Evolutionary conservation across 495 filamentous ascomycete species (phyloP), one percentile per base, ranked within the genome.

Genomic region (Penicillium psychrofluorescens): DNA sequence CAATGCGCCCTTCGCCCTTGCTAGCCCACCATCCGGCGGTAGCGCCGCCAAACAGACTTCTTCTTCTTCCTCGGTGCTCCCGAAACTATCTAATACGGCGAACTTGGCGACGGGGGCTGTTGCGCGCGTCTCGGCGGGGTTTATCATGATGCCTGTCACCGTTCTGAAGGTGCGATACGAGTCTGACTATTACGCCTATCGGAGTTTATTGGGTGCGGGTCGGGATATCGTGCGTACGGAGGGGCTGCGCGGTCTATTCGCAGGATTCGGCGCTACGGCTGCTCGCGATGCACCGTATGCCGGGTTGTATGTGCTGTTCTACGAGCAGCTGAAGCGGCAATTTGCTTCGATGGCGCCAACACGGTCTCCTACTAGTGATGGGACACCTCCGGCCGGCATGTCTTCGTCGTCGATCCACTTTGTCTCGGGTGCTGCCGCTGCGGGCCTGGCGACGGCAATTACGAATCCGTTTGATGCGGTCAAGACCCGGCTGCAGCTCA

Each of bases 101-200:
- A 99, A 99, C 56, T 75, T 99, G 1, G 61, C 81, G 32, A 85
- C 90, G 0, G 94, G 92, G 13, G 88, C 90, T 28, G 70, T 84
- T 10, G 90, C 92, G 31, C 77, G 92, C 14, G 86, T 86, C 6
- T 78, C 81, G 10, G 90, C 90, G 0, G 92, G 92, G 9, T 84
- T 95, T 58, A 66, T 95, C 35, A 82, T 97, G 69, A 97, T 95
- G 90, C 92, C 92, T 7, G 79, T 97, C 41, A 99, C 92, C 2
- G 86, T 97, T 29, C 78, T 99, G 58, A 99, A 99, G 59, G 94
- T 99, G 8, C 86, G 92, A 37, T 97, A 92, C 58, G 92, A 99
- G 58, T 86, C 80, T 8, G 84, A 75, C 43, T 68, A 87, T 36
- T 99, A 95, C 71, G 65, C 74, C 28, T 99, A 99, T 68, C 72